Conservation (phyloP, 164 flowering plant species). For the Cinnamomum micranthum region DNA sequence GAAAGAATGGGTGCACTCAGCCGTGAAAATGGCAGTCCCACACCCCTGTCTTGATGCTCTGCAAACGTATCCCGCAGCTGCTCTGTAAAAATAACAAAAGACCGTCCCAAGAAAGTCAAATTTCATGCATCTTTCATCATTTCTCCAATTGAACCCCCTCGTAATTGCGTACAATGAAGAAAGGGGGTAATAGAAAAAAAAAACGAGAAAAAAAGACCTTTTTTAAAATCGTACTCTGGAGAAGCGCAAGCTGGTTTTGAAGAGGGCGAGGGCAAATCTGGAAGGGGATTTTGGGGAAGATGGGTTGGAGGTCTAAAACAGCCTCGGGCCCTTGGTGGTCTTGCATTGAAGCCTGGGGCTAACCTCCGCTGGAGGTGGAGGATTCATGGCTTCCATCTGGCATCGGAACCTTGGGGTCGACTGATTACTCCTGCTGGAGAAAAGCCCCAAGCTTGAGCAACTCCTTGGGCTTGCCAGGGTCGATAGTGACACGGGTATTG, state of each 20-base stretch:
- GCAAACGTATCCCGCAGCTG: constrained; percentile 76
- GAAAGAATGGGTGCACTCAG: constrained; percentile 82
- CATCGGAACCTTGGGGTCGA: constrained; percentile 60
- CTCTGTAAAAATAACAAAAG: constrained; percentile 40
- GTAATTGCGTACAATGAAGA: constrained; percentile 9
- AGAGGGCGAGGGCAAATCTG: constrained; percentile 45
- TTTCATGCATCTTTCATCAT: neutral
- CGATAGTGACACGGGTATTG: too few species aligned
- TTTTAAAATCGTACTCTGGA: constrained; percentile 42
- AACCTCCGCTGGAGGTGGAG: constrained; percentile 23
- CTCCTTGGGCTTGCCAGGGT: constrained; percentile 26
- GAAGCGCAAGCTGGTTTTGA: constrained; percentile 66
- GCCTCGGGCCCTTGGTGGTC: constrained; percentile 38
- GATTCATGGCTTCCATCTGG: constrained; percentile 15
- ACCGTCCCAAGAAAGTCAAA: neutral
- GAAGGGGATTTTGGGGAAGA: constrained; percentile 79
- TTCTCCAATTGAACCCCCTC: constrained; percentile 8
- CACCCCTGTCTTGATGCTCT: constrained; percentile 86
- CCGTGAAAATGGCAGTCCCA: constrained; percentile 91
- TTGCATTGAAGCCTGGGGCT: constrained; percentile 58
- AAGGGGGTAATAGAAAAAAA: neutral
- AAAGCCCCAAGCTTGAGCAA: constrained; percentile 40
- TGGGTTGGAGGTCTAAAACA: constrained; percentile 36
- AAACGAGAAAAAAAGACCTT: neutral
- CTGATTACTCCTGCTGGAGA: constrained; percentile 44